Base-by-base conservation (phyloP, 148 eudicot species). In the Rhododendron mucronatum region DNA sequence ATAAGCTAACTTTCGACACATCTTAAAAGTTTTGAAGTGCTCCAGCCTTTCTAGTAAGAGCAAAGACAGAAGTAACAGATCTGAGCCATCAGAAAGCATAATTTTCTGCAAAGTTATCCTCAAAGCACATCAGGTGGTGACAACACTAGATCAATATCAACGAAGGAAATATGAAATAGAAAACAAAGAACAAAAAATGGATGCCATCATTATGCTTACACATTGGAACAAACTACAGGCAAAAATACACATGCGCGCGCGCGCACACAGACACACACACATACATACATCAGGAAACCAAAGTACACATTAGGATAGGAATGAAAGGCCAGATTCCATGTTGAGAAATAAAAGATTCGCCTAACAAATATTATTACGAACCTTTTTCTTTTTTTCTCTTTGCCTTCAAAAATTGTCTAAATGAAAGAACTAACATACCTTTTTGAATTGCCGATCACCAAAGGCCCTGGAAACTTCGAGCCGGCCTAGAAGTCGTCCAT, bases 401-500 rank as follows among this genome's bases (percentile, higher is more conserved):
- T 9, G n/a, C 50, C 11, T 39, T 45, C 30, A 78, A 30, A 59
- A 80, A 53, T 53, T 33, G 55, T 53, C 65, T 23, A 53, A 47
- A 81, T 53, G 83, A 33, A 7, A 81, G 48, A 63, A 61, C 51
- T 23, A 61, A 61, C 16, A 30, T 16, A 76, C 98, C 98, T 94
- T 95, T 91, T 95, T 95, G 88, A 95, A 95, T 47, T 95, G 94
- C 14, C 97, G 91, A 90, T 95, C 98, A 45, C 98, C 98, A 86
- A 95, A 95, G 83, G 98, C 98, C 90, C 98, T 91, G 71, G 98
- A 95, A 86, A 95, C 98, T 86, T 94, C 97, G 47, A 95, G 96
- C 53, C 98, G 95, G 35, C 97, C 98, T 87, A 93, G 97, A 80
- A 95, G 61, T 71, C 98, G 94, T 89, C 98, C 98, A 86, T 93